These are phyloP conservation scores for Esteya vermicola DNA, from an alignment of 2,329 filamentous ascomycete genomes.

Conservation along the genomic window DNA sequence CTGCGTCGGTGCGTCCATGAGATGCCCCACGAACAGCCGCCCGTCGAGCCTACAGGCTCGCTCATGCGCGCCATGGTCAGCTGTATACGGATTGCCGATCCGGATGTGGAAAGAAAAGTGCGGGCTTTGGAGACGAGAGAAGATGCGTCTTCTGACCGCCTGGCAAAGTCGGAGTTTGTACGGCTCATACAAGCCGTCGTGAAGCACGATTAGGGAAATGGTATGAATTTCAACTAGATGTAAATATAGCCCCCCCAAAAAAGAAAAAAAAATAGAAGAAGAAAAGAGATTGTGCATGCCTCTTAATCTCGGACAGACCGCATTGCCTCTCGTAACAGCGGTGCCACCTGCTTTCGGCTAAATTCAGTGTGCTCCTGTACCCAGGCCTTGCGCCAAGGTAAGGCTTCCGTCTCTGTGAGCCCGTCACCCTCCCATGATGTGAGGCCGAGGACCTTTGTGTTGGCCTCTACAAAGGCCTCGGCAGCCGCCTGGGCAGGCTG, in stretches of 20 bases:
- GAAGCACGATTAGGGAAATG: no score
- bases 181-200: no score
- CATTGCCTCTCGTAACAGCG: conserved; percentile 46
- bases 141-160: no score
- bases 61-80: conserved; percentile 34
- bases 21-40: conserved; percentile 40
- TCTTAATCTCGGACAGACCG: neutral
- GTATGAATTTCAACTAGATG: no score
- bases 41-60: conserved; percentile 26
- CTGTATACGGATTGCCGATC: conserved; percentile 43
- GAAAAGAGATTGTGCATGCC: no score
- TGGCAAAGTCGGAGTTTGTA: no score
- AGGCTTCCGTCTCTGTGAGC: conserved; percentile 24
- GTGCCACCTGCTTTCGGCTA: conserved; percentile 56
- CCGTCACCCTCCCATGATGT: conserved; percentile 34
- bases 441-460: conserved; percentile 37
- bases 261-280: no score
- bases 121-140: no score
- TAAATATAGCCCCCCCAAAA: no score
- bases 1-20: conserved; percentile 42
- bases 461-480: conserved; percentile 35
- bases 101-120: conserved; percentile 17
- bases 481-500: conserved; percentile 33
- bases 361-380: conserved; percentile 45
- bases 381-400: conserved; percentile 48